Evolutionary conservation across 2,329 filamentous ascomycete species (phyloP), one percentile per base, ranked within the genome.

Genomic region (Diplodia mutila): DNA sequence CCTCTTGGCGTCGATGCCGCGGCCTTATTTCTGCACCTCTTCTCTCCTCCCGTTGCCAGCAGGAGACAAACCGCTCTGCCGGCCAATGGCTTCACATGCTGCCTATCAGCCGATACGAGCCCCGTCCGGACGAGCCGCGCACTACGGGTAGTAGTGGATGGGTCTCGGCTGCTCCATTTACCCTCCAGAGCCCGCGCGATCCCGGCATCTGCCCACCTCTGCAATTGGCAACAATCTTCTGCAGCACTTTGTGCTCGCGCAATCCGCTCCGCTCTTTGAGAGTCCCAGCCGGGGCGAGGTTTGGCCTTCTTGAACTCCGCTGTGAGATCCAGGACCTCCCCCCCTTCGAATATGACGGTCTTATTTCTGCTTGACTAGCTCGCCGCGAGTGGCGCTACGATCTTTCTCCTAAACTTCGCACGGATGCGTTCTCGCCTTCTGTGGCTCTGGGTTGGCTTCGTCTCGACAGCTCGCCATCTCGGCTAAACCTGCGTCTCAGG

Each of bases 71-170:
- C 23, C 25, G 55, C 55, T 9, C 37, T 23, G 34, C 18, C 52
- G 42, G 25, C 59, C 59, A 63, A 63, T 63, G 42, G 6, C 4
- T 48, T 37, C 59, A 37, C n/a, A 25, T 63, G 42, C 12, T 25
- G 29, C 46, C 27, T 63, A 63, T 63, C 59, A 37, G 46, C 49
- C 32, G 59, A 63, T 63, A 63, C 59, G 59, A 63, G 59, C 46
- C 42, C 4, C n/a, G 42, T 63, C 59, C 59, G 59, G 59, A 34
- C 59, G 27, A 51, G 27, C 59, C 59, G 59, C 59, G 42, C 46
- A 51, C 59, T 51, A 63, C 59, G 42, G 39, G 42, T 25, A 51
- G 59, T 25, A 27, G 46, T 51, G 25, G 59, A 37, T n/a, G 59
- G 46, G 59, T 63, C 59, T 51, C 18, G 42, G 49, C 27, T 42